Evolutionary conservation across 129 eudicot genomes (phyloP).

Genomic region (Lactuca saligna): DNA sequence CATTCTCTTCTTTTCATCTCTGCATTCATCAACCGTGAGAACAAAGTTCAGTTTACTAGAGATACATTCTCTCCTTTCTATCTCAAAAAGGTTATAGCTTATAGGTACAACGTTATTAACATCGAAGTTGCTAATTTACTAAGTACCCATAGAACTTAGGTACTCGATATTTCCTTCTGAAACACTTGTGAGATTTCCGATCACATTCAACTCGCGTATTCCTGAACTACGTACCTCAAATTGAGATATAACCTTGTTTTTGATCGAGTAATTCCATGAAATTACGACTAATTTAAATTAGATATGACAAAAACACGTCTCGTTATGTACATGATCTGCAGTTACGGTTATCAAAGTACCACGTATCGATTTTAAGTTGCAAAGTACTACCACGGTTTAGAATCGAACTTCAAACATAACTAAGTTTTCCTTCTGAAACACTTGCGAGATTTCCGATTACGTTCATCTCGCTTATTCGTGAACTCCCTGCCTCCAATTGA

Average conservation of each 20-base stretch:
- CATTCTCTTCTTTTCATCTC: background rate
- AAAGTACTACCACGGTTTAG: background rate
- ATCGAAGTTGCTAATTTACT: too few species aligned
- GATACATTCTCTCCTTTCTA: background rate
- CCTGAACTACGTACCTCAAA: background rate
- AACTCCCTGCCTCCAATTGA: background rate
- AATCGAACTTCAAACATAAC: background rate
- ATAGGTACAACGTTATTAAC: too few species aligned
- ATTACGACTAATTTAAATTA: background rate
- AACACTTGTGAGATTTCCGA: background rate
- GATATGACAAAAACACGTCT: background rate
- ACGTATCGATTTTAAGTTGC: background rate
- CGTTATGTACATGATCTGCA: background rate
- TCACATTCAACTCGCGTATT: background rate
- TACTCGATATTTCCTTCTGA: background rate
- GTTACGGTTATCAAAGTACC: background rate
- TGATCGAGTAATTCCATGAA: conserved; percentile 4
- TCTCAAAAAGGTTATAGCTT: background rate
- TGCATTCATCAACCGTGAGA: background rate
- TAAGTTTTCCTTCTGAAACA: background rate
- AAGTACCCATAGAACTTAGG: background rate
- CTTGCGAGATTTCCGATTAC: background rate
- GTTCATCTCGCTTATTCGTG: background rate
- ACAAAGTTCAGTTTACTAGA: background rate
- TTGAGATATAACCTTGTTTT: background rate